Percentiles rank a stretch among this genome's conserved stretches.
Conservation (phyloP, 1,284 basidiomycete species). For the Irpex rosettiformis region DNA sequence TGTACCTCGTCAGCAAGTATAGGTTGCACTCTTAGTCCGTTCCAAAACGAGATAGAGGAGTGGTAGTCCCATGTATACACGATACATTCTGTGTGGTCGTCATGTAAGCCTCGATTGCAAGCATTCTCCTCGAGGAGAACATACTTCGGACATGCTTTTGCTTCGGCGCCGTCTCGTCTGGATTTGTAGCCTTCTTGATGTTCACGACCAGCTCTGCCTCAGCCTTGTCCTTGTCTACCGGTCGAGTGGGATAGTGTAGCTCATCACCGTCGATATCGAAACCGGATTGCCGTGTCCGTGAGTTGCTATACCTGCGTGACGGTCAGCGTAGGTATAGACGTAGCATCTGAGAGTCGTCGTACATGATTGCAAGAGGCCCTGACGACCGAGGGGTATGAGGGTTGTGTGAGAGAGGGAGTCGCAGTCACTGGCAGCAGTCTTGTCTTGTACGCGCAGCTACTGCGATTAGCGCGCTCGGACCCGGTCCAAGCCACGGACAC, state of each 20-base stretch:
- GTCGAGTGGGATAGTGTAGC: slow-evolving; percentile 89
- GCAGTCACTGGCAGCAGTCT: background rate
- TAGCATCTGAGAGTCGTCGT: background rate
- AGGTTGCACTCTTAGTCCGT: slow-evolving; percentile 89
- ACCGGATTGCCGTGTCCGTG: slow-evolving; percentile 31
- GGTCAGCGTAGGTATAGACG: background rate
- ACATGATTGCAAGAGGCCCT: slow-evolving; percentile 3
- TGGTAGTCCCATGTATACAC: slow-evolving; percentile 99
- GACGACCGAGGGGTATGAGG: slow-evolving; percentile 2
- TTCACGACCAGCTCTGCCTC: slow-evolving; percentile 89
- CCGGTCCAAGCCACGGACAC: background rate
- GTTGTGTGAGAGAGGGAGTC: background rate
- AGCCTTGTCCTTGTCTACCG: slow-evolving; percentile 96
- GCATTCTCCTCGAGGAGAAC: slow-evolving; percentile 31
- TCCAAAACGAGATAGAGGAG: slow-evolving; percentile 96
- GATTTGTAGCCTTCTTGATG: slow-evolving; percentile 94
- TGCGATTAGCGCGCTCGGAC: background rate
- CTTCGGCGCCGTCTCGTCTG: slow-evolving; percentile 91
- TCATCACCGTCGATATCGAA: slow-evolving; percentile 75
- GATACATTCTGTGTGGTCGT: slow-evolving; percentile 71
- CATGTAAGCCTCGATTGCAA: background rate
- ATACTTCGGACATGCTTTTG: slow-evolving; percentile 96
- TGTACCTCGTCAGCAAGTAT: slow-evolving; percentile 94
- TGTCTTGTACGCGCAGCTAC: background rate
- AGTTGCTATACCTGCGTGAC: slow-evolving; percentile 28